Base-by-base conservation (phyloP, 2,329 filamentous ascomycete species). In the Colletotrichum sp. region DNA sequence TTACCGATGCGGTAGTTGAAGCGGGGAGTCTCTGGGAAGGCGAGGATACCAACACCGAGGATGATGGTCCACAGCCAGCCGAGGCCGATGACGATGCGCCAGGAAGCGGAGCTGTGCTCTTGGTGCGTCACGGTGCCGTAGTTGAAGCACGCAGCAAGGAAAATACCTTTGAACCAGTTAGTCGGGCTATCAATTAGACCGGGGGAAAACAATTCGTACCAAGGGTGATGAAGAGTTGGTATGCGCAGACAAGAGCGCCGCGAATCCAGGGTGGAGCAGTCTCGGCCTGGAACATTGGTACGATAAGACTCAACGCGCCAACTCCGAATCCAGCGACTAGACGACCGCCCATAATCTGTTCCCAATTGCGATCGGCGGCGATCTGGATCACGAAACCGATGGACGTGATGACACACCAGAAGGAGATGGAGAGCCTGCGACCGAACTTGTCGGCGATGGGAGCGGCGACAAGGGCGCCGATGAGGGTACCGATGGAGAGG, bases 231-330 rank as follows among this genome's bases (percentile, higher is more conserved):
- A 94, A 93, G 5, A 95, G 87, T 84, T 95, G 93, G 82, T 94
- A 95, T 15, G 89, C 89, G 63, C 89, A 89, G 65, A 95, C 91
- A 77, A 94, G 88, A 6, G 91, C 88, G 71, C 92, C 93, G 78
- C 93, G 89, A 66, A 95, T 91, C 82, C 91, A 92, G 16, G 91
- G 88, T 0, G 93, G 93, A 0, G 92, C 91, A 7, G 90, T 93
- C 83, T 95, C 93, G n/a, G 90, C 90, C 80, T 94, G 92, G 81
- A 94, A 95, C 91, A 95, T 93, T n/a, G 92, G 92, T 0, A 93
- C 92, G 15, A 92, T 83, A 7, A 94, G 89, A 12, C 90, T 92
- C 3, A 94, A 83, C 0, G 90, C 91, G 71, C 93, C 93, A 57
- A 95, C 92, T 16, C 93, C 93, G 2, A 94, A 85, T 67, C 93